Percentiles rank a stretch among this genome's conserved stretches.
Evolutionary conservation across 2,329 filamentous ascomycete species (phyloP).

Genomic region (Cladosporium sp.): DNA sequence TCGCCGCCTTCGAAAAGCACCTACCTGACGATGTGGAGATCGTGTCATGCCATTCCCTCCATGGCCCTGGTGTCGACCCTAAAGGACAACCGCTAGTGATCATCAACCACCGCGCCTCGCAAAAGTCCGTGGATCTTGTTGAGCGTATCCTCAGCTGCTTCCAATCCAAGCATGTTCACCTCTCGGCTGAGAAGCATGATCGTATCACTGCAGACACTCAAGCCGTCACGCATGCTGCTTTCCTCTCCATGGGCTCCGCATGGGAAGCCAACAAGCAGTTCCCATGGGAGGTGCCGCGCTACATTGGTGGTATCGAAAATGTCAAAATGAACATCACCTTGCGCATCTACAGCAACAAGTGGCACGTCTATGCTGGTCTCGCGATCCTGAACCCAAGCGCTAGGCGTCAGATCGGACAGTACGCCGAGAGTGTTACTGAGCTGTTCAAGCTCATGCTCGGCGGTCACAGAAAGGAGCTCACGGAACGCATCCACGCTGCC

Average conservation of each 20-base stretch:
- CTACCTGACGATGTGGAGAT: constrained; percentile 87
- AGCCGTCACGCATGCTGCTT: constrained; percentile 94
- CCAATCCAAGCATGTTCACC: constrained; percentile 77
- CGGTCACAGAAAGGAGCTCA: constrained; percentile 70
- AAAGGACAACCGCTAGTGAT: constrained; percentile 87
- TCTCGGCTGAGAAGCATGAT: constrained; percentile 84
- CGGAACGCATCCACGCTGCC: constrained; percentile 70
- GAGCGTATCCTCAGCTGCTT: constrained; percentile 78
- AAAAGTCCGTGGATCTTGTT: constrained; percentile 71
- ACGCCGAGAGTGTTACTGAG: constrained; percentile 85
- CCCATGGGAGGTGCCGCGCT: constrained; percentile 93
- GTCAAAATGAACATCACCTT: constrained; percentile 98
- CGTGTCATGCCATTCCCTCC: constrained; percentile 91
- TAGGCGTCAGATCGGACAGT: constrained; percentile 87
- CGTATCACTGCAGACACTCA: constrained; percentile 98
- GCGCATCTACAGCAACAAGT: constrained; percentile 97
- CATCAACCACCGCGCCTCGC: constrained; percentile 85
- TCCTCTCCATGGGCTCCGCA: constrained; percentile 92
- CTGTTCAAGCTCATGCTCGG: constrained; percentile 96
- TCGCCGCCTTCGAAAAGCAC: constrained; percentile 84
- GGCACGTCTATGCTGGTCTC: constrained; percentile 97
- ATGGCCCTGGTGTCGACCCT: constrained; percentile 85
- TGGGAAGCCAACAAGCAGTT: constrained; percentile 96
- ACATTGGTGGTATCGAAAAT: constrained; percentile 95
- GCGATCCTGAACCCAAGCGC: constrained; percentile 95